phyloP scores from a whole-genome alignment of 73 alveolate genomes.

The Tetrahymena elliotti region DNA sequence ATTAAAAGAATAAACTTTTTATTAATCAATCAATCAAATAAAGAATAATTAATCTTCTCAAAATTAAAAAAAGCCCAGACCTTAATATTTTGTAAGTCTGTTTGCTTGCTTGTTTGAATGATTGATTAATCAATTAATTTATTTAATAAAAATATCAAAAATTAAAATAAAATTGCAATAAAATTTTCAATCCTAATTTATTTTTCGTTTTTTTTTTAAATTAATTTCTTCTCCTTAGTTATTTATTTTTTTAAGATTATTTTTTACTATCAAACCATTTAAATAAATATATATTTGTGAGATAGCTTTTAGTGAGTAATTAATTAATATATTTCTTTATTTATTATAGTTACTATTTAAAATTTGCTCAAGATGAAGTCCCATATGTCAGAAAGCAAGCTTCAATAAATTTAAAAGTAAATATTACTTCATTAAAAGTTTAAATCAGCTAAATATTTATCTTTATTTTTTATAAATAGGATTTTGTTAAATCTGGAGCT shows the following conservation, averaged over 20 bases:
- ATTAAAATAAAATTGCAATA: background rate
- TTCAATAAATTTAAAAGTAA: constrained; percentile 27
- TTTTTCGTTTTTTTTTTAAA: background rate
- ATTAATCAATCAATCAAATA: background rate
- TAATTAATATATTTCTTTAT: background rate
- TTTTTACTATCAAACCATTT: background rate
- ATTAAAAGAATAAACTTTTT: background rate
- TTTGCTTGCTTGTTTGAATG: background rate
- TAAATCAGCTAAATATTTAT: background rate
- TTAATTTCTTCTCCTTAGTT: background rate
- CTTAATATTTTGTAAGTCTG: too few relatives aligned
- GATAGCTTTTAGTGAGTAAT: background rate
- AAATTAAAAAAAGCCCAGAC: too few relatives aligned
- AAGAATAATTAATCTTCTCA: too few relatives aligned
- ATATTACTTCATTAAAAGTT: background rate
- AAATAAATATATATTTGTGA: background rate
- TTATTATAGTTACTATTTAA: background rate
- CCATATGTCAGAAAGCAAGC: constrained; percentile 30
- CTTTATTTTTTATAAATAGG: background rate
- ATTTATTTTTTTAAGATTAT: background rate
- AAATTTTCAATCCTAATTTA: background rate
- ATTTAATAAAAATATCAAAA: background rate
- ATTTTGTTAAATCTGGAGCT: constrained; percentile 23
- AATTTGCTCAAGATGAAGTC: constrained; percentile 14
- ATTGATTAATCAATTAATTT: background rate